Percentiles rank a stretch among this genome's conserved stretches.
These are phyloP conservation scores for Lactarius pseudohatsudake DNA, from an alignment of 768 basidiomycete genomes.

Conservation along the genomic window DNA sequence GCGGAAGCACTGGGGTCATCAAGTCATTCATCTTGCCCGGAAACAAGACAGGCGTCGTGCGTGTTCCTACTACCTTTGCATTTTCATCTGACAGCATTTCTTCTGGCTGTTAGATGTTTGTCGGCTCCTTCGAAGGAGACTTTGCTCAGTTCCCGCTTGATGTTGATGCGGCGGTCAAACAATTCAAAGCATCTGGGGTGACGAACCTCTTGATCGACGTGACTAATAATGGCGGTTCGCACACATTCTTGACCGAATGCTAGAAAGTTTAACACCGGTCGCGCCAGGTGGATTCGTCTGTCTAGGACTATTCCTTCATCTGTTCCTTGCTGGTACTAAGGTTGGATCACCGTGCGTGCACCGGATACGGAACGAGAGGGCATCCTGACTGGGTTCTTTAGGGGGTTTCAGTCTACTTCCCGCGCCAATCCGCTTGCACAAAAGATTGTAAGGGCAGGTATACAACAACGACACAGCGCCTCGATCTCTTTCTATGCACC, in stretches of 20 bases:
- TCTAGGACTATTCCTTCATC: conserved; percentile 59
- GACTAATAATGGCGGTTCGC: conserved; percentile 61
- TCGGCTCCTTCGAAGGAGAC: conserved; percentile 56
- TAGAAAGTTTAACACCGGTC: background rate
- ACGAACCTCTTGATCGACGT: conserved; percentile 56
- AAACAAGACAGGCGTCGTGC: conserved; percentile 57
- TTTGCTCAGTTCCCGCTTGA: conserved; percentile 54
- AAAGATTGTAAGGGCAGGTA: conserved; percentile 55
- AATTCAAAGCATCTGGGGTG: conserved; percentile 50
- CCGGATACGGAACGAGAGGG: background rate
- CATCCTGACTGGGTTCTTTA: conserved; percentile 29
- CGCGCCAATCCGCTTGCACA: conserved; percentile 58
- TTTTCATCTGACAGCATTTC: background rate
- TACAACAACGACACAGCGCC: conserved; percentile 43
- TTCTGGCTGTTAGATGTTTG: conserved; percentile 48
- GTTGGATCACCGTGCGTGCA: conserved; percentile 51
- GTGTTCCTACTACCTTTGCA: conserved; percentile 27
- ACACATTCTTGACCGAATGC: background rate
- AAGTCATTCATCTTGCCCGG: conserved; percentile 57
- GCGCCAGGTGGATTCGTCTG: conserved; percentile 55
- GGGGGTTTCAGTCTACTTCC: conserved; percentile 55
- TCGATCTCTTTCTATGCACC: conserved; percentile 46
- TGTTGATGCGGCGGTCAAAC: conserved; percentile 43
- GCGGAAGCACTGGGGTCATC: conserved; percentile 52
- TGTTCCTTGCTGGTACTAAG: conserved; percentile 50